These are phyloP conservation scores for Herpetospermum pedunculosum DNA, from an alignment of 306 rosid genomes.

Conservation along the genomic window DNA sequence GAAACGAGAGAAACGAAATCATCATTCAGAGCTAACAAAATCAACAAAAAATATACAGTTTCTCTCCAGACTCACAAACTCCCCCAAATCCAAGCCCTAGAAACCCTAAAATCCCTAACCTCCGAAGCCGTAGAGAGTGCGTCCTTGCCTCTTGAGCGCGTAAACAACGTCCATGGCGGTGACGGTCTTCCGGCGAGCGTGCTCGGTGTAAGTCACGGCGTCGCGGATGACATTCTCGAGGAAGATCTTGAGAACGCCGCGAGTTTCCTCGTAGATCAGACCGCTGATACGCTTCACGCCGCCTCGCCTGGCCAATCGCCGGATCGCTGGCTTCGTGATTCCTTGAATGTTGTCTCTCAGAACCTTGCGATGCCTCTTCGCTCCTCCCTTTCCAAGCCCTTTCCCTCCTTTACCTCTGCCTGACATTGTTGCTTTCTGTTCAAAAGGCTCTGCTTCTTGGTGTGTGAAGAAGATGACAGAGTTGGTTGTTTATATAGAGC, in stretches of 20 bases:
- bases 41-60: background rate
- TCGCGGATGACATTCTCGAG: constrained; percentile 4
- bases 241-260: constrained; percentile 9
- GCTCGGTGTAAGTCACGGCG: background rate
- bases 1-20: background rate
- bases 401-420: constrained; percentile 7
- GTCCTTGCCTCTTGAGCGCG: constrained; percentile 7
- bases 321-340: constrained; percentile 7
- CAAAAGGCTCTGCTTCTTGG: too few species aligned
- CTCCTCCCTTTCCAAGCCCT: background rate
- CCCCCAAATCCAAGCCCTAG: background rate
- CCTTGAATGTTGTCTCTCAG: constrained; percentile 3
- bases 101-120: background rate
- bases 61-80: background rate
- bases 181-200: constrained; percentile 5
- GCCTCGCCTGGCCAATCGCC: background rate
- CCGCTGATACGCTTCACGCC: constrained; percentile 8
- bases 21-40: background rate
- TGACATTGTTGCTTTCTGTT: background rate
- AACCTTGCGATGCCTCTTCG: background rate
- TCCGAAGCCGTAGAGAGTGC: constrained; percentile 1
- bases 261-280: constrained; percentile 2
- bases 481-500: background rate
- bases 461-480: background rate
- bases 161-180: background rate